phyloP scores from a whole-genome alignment of 164 flowering plant species.

The Chimonanthus salicifolius region DNA sequence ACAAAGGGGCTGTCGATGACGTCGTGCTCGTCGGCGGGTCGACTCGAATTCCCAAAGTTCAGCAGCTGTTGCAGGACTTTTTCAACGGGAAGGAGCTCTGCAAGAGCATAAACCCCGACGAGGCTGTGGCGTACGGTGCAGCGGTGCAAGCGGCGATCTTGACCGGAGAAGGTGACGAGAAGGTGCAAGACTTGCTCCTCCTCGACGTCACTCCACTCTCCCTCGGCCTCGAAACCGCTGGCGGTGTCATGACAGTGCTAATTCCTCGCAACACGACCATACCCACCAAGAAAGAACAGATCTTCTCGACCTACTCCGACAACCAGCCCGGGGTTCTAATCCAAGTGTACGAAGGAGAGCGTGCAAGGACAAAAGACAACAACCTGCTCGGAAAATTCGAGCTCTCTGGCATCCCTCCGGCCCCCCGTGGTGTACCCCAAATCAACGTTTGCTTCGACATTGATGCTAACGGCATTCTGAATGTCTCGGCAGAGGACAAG shows the following conservation, averaged over 20 bases:
- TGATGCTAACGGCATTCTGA: slow-evolving; percentile 29
- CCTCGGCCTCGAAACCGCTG: slow-evolving; percentile 27
- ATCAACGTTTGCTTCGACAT: slow-evolving; percentile 34
- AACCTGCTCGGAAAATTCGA: slow-evolving; percentile 28
- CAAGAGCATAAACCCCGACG: slow-evolving; percentile 74
- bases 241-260: slow-evolving; percentile 26
- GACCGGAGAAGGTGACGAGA: slow-evolving; percentile 65
- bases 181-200: slow-evolving; percentile 58
- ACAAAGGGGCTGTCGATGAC: slow-evolving; percentile 49
- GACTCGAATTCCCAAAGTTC: slow-evolving; percentile 66
- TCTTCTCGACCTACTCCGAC: slow-evolving; percentile 32
- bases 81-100: slow-evolving; percentile 72
- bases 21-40: slow-evolving; percentile 65
- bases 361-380: slow-evolving; percentile 27
- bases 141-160: slow-evolving; percentile 73
- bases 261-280: slow-evolving; percentile 36
- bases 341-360: slow-evolving; percentile 42
- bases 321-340: slow-evolving; percentile 36
- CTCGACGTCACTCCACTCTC: slow-evolving; percentile 37
- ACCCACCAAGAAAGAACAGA: slow-evolving; percentile 36
- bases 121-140: slow-evolving; percentile 84
- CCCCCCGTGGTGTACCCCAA: slow-evolving; percentile 42
- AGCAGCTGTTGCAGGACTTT: slow-evolving; percentile 63
- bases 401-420: slow-evolving; percentile 35
- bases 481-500: slow-evolving; percentile 42